Conservation (phyloP, 164 flowering plant genomes). For the Magnolia kwangsiensis region DNA sequence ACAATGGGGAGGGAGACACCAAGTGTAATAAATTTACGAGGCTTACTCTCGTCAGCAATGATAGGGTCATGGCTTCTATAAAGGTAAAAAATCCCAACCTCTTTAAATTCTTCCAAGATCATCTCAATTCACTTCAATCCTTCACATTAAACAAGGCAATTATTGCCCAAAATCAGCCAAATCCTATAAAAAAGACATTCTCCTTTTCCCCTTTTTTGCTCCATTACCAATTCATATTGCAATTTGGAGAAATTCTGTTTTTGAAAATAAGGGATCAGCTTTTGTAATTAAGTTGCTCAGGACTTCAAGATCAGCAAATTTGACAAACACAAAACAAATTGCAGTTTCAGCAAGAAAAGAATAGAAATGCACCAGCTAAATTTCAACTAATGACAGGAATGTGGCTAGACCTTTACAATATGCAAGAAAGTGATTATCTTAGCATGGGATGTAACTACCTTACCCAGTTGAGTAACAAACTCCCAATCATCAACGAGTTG, state of each 20-base stretch:
- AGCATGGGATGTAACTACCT: constrained; percentile 43
- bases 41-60: too few relatives aligned
- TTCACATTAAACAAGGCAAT: too few relatives aligned
- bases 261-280: background rate
- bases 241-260: background rate
- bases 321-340: background rate
- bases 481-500: constrained; percentile 93
- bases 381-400: background rate
- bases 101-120: too few relatives aligned
- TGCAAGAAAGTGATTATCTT: constrained; percentile 1
- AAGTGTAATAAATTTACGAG: too few relatives aligned
- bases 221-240: background rate
- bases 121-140: too few relatives aligned
- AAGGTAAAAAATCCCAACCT: too few relatives aligned
- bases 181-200: too few relatives aligned
- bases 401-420: background rate
- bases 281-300: background rate
- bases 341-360: background rate
- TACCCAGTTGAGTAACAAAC: constrained; percentile 70
- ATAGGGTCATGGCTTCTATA: too few relatives aligned
- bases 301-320: background rate
- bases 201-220: too few relatives aligned
- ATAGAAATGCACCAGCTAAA: background rate
- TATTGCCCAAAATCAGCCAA: too few relatives aligned
- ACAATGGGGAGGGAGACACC: too few relatives aligned